Base-by-base conservation (phyloP, 352 stramenopile species). In the Blastocystis sp. region DNA sequence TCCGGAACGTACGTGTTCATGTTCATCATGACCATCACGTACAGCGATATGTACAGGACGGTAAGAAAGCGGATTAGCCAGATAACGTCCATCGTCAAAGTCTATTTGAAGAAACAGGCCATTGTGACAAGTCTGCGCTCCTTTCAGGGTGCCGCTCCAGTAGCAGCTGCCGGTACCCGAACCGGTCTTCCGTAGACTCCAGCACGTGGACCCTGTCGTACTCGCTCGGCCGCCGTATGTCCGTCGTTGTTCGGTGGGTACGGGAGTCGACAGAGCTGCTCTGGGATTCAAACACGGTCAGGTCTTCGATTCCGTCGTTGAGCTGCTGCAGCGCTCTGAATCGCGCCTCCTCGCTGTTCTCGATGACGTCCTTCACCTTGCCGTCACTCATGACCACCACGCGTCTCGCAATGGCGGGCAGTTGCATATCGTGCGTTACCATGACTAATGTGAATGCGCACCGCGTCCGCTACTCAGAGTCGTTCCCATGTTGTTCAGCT, bases 371-470 rank as follows among this genome's bases (percentile, higher is more conserved):
- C 3, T 79, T 79, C 21, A 90, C 57, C 6, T 61, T 54, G 21
- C 89, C 89, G 54, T 90, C 89, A 17, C 60, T 65, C 65, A 90
- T 82, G 21, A 89, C 65, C 1, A 90, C 38, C 10, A 89, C 74
- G 69, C 89, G 68, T 68, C 74, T 76, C 2, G 84, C 89, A 38
- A 89, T 78, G 28, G 21, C 48, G 2, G 61, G 45, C 19, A 90
- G 68, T 21, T 65, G 38, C 45, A 81, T 66, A 71, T 90, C 87
- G 74, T 90, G 89, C 21, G 89, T 90, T 7, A 90, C 89, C 89
- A 90, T 90, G 19, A 90, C 61, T 57, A 57, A 14, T 14, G 48
- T 57, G 48, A 14, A 57, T 14, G 48, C 6, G 6, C 14, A 7
- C 6, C 48, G 6, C 14, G 6, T 7, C 14, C 14, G 6, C 14